These are phyloP conservation scores for Podospora bellae-mahoneyi DNA, from an alignment of 495 filamentous ascomycete species.

Conservation along the genomic window DNA sequence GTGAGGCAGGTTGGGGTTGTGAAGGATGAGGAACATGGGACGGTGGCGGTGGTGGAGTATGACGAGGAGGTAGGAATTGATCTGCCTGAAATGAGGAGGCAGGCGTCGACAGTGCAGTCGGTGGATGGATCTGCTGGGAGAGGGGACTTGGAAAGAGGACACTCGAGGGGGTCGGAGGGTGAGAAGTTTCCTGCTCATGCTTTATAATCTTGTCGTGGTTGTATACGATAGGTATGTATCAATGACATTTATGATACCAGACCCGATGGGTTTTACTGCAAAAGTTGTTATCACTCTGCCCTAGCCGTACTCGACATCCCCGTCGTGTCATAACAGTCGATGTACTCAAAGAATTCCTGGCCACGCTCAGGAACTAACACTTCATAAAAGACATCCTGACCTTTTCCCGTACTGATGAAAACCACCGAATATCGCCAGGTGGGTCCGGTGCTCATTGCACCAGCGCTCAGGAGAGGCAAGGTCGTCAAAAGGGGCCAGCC, in stretches of 20 bases:
- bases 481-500: constrained; percentile 35
- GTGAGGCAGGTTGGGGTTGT: constrained; percentile 13
- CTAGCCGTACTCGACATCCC: constrained; percentile 28
- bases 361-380: constrained; percentile 34
- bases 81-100: constrained; percentile 20
- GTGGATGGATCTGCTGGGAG: background rate
- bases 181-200: constrained; percentile 19
- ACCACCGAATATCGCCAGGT: constrained; percentile 35
- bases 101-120: constrained; percentile 21
- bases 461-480: constrained; percentile 34
- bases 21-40: background rate
- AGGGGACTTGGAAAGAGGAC: background rate
- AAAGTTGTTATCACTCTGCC: background rate
- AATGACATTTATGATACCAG: background rate
- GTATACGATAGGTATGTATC: background rate
- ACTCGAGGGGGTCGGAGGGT: constrained; percentile 8
- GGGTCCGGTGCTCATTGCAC: constrained; percentile 34
- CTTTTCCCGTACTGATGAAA: constrained; percentile 32
- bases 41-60: constrained; percentile 8
- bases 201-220: background rate
- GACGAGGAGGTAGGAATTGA: constrained; percentile 28
- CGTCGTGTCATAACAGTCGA: constrained; percentile 34
- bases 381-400: constrained; percentile 35
- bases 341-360: constrained; percentile 40
- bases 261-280: no score